Evolutionary conservation across 2,329 filamentous ascomycete species (phyloP).

Genomic region (Colletotrichum sp.): DNA sequence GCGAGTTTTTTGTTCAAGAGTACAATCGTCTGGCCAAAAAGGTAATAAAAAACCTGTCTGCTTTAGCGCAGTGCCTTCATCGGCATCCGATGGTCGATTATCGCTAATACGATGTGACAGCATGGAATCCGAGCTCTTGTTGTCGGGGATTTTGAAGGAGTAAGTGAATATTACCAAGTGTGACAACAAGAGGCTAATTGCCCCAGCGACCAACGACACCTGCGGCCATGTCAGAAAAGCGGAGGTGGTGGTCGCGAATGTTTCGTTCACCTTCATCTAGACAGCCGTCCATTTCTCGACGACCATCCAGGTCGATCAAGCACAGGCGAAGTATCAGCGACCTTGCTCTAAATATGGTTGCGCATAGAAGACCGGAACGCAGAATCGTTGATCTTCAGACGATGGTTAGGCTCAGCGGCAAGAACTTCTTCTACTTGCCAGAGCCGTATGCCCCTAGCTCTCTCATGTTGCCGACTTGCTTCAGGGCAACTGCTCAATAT

Average conservation of each 20-base stretch:
- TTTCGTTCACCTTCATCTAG: conserved; percentile 29
- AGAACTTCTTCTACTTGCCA: conserved; percentile 66
- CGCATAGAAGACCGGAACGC: conserved; percentile 46
- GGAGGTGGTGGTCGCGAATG: conserved; percentile 42
- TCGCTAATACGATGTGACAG: conserved; percentile 35
- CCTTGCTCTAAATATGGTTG: conserved; percentile 50
- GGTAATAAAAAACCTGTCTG: conserved; percentile 37
- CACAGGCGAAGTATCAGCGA: conserved; percentile 63
- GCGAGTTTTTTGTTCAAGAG: conserved; percentile 55
- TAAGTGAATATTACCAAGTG: neutral
- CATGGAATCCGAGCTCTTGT: conserved; percentile 54
- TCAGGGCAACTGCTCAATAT: conserved; percentile 70
- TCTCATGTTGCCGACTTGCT: conserved; percentile 66
- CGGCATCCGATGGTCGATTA: neutral
- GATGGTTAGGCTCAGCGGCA: conserved; percentile 68
- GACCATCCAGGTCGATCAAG: conserved; percentile 26
- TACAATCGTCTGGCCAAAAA: conserved; percentile 66
- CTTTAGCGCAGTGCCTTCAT: neutral
- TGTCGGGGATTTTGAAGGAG: conserved; percentile 35
- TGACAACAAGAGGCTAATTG: neutral
- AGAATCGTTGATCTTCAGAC: conserved; percentile 56
- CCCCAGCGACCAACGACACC: neutral
- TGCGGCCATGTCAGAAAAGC: conserved; percentile 28
- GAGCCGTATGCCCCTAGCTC: conserved; percentile 61
- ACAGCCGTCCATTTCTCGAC: neutral